Evolutionary conservation across 2,329 filamentous ascomycete genomes (phyloP), one percentile per base, ranked within the genome.

Genomic region (Cladophialophora immunda): DNA sequence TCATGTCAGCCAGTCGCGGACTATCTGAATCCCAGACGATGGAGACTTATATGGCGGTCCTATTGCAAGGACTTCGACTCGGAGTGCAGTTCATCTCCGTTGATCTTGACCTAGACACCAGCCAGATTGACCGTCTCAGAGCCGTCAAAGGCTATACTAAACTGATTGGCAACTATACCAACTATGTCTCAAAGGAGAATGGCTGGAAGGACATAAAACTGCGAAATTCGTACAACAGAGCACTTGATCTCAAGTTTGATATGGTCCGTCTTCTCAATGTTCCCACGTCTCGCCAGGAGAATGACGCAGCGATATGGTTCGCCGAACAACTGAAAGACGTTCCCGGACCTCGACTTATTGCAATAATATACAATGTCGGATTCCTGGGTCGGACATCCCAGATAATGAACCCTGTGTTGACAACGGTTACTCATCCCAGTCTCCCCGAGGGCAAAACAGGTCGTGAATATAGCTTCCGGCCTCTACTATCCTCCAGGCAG

Each of bases 361-460:
- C 80, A 17, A 81, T 80, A 34, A 78, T 79, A 17, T 81, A 79
- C 70, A 81, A 81, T 38, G 69, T 78, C 13, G 78, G 79, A 9
- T 72, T 72, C 7, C 71, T 81, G 17, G 80, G 80, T 45, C 78
- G 79, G 17, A 81, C 79, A 11, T 81, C 80, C n/a, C 80, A 81
- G 65, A 75, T 81, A 1, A 79, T 81, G 67, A 81, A 81, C 65
- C 75, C 75, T 3, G 78, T 76, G 15, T 69, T 81, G 56, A 81
- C 79, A 7, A 74, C 75, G 2, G 79, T 81, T n/a, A 79, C 77
- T 3, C 80, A 81, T 61, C 75, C 77, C 19, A 77, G 76, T 5
- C 77, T 81, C 58, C 53, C 38, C 25, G 47, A 25, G 5, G 17
- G 7, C 13, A 72, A 72, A 29, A 71, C 70, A 11, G 59, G 61